Evolutionary conservation across 345 rosid species (phyloP).

Genomic region (Gossypium rotundifolium): DNA sequence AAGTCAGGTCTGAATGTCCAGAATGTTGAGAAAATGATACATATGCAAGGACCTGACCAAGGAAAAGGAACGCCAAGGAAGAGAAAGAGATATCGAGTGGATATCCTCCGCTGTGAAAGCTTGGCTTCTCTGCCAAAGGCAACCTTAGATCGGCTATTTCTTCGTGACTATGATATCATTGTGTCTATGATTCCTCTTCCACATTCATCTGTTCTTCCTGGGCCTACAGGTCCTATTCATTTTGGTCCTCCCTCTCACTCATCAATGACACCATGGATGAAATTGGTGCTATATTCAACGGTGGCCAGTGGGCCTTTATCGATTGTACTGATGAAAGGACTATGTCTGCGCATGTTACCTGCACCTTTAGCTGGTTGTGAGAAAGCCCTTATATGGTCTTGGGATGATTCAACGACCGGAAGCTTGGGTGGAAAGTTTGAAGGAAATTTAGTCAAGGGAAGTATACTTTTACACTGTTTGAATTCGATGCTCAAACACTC

Average conservation of each 20-base stretch:
- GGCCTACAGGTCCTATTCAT: slow-evolving; percentile 89
- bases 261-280: slow-evolving; percentile 98
- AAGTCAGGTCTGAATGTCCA: slow-evolving; percentile 31
- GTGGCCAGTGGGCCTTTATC: slow-evolving; percentile 80
- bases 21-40: slow-evolving; percentile 36
- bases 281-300: slow-evolving; percentile 75
- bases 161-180: slow-evolving; percentile 90
- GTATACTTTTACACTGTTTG: slow-evolving; percentile 72
- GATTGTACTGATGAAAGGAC: slow-evolving; percentile 96
- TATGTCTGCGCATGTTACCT: slow-evolving; percentile 88
- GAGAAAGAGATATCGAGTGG: slow-evolving; percentile 71
- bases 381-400: slow-evolving; percentile 94
- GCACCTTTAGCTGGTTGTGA: slow-evolving; percentile 98
- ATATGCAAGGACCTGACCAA: slow-evolving; percentile 41
- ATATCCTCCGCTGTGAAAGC: slow-evolving; percentile 98
- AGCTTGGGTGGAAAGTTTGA: slow-evolving; percentile 87
- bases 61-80: slow-evolving; percentile 44
- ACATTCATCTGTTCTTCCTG: slow-evolving; percentile 82
- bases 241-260: slow-evolving; percentile 93
- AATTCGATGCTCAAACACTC: slow-evolving; percentile 88
- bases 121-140: slow-evolving; percentile 82
- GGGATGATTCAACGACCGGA: slow-evolving; percentile 92
- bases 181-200: slow-evolving; percentile 89
- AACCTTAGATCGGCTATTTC: slow-evolving; percentile 85
- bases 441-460: slow-evolving; percentile 90